Evolutionary conservation across 2,329 filamentous ascomycete genomes (phyloP).

Genomic region (Neonectria sp.): DNA sequence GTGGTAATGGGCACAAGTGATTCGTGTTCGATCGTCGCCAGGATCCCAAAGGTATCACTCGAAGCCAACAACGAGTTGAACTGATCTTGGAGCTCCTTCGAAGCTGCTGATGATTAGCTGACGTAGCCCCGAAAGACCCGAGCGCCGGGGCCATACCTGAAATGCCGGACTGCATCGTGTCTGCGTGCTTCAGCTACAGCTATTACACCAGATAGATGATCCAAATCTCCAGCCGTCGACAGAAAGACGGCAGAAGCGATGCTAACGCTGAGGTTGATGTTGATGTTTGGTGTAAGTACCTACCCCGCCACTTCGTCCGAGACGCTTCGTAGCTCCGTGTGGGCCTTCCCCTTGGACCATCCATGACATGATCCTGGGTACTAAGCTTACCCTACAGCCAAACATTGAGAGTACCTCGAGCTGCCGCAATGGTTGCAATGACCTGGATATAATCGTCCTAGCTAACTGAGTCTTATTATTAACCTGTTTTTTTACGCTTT

Average conservation of each 20-base stretch:
- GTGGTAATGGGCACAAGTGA: conserved; percentile 72
- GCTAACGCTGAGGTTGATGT: conserved; percentile 34
- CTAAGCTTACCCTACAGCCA: conserved; percentile 37
- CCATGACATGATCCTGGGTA: conserved; percentile 18
- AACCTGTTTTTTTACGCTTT: too few relatives aligned
- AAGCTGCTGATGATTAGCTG: conserved; percentile 66
- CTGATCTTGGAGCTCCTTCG: conserved; percentile 80
- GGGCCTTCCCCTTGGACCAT: conserved; percentile 30
- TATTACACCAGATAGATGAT: background rate
- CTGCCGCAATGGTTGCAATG: background rate
- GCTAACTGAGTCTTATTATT: background rate
- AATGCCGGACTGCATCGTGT: conserved; percentile 83
- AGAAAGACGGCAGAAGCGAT: conserved; percentile 12
- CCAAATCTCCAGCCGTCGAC: conserved; percentile 3
- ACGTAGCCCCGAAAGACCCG: background rate
- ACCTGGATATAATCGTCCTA: background rate
- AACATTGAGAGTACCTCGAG: background rate
- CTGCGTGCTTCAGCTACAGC: conserved; percentile 1
- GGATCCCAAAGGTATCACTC: conserved; percentile 75
- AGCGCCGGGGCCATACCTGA: conserved; percentile 67
- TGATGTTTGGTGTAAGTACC: conserved; percentile 39
- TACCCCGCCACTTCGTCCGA: conserved; percentile 46
- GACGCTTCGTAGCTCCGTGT: conserved; percentile 39
- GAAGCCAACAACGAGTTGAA: conserved; percentile 79
- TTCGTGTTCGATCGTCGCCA: conserved; percentile 80